Percentiles rank a stretch among this genome's conserved stretches.
Evolutionary conservation across 2,329 filamentous ascomycete genomes (phyloP).

Genomic region (Neospermospora avenae): DNA sequence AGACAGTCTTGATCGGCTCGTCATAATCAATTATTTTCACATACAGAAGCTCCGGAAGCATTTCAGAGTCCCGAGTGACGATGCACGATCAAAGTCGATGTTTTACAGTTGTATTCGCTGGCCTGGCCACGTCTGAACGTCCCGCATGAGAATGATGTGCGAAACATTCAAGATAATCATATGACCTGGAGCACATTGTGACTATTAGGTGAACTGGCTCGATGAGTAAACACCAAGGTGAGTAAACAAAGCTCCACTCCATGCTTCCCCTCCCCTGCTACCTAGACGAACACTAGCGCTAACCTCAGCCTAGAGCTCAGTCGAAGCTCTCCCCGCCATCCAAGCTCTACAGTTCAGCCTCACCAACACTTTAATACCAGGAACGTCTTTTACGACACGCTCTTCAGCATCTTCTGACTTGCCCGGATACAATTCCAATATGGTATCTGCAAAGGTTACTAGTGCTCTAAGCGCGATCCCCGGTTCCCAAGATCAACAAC

Average conservation of each 20-base stretch:
- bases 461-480: constrained; percentile 44
- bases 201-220: too few relatives aligned
- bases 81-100: background rate
- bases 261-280: background rate
- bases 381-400: background rate
- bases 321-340: constrained; percentile 4
- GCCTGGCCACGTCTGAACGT: too few relatives aligned
- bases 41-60: background rate
- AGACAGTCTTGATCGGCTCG: background rate
- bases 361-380: constrained; percentile 6
- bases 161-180: background rate
- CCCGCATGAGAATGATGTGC: too few relatives aligned
- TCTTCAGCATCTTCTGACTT: background rate
- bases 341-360: constrained; percentile 27
- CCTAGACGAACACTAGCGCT: constrained; percentile 3
- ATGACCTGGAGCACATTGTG: too few relatives aligned
- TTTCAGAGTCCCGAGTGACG: background rate
- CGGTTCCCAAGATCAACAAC: constrained; percentile 41
- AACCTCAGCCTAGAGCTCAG: constrained; percentile 9
- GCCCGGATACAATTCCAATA: constrained; percentile 10
- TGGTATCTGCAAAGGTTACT: constrained; percentile 40
- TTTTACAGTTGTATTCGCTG: too few relatives aligned
- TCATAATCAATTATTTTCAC: too few relatives aligned
- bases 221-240: too few relatives aligned
- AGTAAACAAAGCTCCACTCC: background rate